Base-by-base conservation (phyloP, 257 asterid genomes). In the Thymus mandschuricus region DNA sequence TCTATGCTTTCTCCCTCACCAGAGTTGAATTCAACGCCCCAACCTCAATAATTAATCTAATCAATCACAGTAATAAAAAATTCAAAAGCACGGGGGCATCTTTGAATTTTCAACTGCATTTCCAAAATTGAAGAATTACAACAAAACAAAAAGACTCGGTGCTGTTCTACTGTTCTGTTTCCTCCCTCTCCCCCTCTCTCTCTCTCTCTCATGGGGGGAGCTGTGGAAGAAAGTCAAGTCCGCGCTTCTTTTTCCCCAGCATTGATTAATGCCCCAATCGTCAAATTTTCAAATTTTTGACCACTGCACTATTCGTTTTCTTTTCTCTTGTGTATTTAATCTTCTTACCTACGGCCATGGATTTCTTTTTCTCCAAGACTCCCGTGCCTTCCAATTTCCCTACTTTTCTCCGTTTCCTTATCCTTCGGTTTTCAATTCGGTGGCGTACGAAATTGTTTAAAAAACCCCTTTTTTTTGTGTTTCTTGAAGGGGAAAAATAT, bases 221-320 rank as follows among this genome's bases (percentile, higher is more conserved):
- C 13, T 60, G 82, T 72, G 80, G 83, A 38, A 38, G 8, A 80
- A 85, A 81, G 86, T 83, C 87, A 81, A 85, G 83, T 78, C 86
- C 73, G 73, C 61, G 40, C 67, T 69, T 34, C 61, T 15, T 76
- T 74, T 54, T 64, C 74, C 28, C 64, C 54, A 46, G 52, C 66
- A 71, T 58, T 76, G 6, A 46, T 43, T 69, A 66, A 21, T 31
- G 61, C 61, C 67, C 69, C 30, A 21, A 29, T 80, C 44, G 80
- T 78, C 81, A 77, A 76, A 45, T 10, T 46, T 38, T 34, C 48
- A 75, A 69, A 73, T 34, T 29, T 48, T 79, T 76, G 77, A 74
- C 78, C 59, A 28, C 49, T 44, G 45, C 54, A 35, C 43, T 31
- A 34, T 9, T 51, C 65, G 21, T 6, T 45, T 6, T 64, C 65